These are phyloP conservation scores for Scalesia atractyloides DNA, from an alignment of 129 eudicot species.

Conservation along the genomic window DNA sequence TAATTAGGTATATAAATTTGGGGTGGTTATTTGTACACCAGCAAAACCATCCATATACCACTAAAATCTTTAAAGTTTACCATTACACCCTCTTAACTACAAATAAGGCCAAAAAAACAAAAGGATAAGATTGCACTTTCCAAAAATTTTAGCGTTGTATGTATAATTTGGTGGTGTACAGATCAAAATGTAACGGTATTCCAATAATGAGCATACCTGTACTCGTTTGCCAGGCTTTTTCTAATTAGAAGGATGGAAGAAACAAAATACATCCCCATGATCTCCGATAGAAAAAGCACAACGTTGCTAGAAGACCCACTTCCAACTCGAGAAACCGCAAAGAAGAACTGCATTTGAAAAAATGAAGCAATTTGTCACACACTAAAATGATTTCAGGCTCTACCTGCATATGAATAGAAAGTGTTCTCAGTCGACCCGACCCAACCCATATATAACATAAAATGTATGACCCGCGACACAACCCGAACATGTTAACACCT, in stretches of 20 bases:
- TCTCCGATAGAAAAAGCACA: constrained; percentile 94
- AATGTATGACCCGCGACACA: not conserved
- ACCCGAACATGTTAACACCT: not conserved
- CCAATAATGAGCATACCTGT: constrained; percentile 53
- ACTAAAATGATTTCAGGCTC: too few relatives aligned
- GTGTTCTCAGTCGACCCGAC: not conserved
- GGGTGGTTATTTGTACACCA: not conserved
- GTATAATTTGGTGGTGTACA: not conserved
- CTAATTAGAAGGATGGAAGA: constrained; percentile 91
- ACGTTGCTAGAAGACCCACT: constrained; percentile 99
- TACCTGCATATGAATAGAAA: not conserved
- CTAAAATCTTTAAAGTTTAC: not conserved
- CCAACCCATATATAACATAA: not conserved
- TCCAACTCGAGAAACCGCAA: constrained; percentile 98
- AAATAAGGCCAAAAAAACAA: not conserved
- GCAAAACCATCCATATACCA: not conserved
- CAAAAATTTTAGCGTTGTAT: not conserved
- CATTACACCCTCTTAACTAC: not conserved
- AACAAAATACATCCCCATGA: constrained; percentile 98
- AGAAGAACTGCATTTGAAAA: constrained; percentile 73
- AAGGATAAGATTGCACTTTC: constrained; percentile 4
- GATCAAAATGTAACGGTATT: not conserved
- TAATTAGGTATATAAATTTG: too few relatives aligned
- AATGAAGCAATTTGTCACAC: not conserved
- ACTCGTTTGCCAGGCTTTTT: constrained; percentile 93